Percentiles rank a stretch among this genome's conserved stretches.
Conservation (phyloP, 202 grass and related monocot species). For the Thinopyrum obtusiflorum region DNA sequence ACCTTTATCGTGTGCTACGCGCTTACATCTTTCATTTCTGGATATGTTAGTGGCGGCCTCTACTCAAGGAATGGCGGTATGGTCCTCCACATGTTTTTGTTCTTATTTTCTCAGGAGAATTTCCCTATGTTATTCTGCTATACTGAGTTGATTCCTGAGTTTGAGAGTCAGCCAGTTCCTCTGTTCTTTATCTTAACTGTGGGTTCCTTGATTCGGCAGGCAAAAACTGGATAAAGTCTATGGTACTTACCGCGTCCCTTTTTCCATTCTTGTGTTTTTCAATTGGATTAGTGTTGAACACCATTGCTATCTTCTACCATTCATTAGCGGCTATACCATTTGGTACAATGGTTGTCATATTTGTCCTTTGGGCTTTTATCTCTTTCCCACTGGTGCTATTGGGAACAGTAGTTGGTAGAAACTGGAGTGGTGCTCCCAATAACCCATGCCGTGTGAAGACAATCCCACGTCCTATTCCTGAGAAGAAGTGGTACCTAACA, state of each 20-base stretch:
- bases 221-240: slow-evolving; percentile 88
- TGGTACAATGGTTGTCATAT: slow-evolving; percentile 83
- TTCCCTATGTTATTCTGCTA: slow-evolving; percentile 10
- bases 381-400: slow-evolving; percentile 78
- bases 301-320: slow-evolving; percentile 88
- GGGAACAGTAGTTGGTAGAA: slow-evolving; percentile 84
- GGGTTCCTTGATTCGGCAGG: slow-evolving; percentile 55
- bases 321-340: slow-evolving; percentile 91
- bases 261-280: slow-evolving; percentile 87
- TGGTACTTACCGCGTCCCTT: slow-evolving; percentile 69
- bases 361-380: slow-evolving; percentile 93
- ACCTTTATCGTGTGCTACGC: slow-evolving; percentile 98
- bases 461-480: slow-evolving; percentile 81
- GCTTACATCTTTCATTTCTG: slow-evolving; percentile 98
- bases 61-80: slow-evolving; percentile 98
- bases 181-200: not conserved
- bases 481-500: slow-evolving; percentile 96
- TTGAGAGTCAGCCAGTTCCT: not conserved
- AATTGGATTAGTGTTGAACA: slow-evolving; percentile 80
- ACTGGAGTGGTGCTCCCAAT: slow-evolving; percentile 85
- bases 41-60: slow-evolving; percentile 94
- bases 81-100: slow-evolving; percentile 33
- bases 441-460: slow-evolving; percentile 93
- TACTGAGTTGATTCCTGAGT: slow-evolving; percentile 16
- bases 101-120: not conserved